Conservation (phyloP, 2,329 filamentous ascomycete species). For the Aspergillus pseudonomiae region DNA sequence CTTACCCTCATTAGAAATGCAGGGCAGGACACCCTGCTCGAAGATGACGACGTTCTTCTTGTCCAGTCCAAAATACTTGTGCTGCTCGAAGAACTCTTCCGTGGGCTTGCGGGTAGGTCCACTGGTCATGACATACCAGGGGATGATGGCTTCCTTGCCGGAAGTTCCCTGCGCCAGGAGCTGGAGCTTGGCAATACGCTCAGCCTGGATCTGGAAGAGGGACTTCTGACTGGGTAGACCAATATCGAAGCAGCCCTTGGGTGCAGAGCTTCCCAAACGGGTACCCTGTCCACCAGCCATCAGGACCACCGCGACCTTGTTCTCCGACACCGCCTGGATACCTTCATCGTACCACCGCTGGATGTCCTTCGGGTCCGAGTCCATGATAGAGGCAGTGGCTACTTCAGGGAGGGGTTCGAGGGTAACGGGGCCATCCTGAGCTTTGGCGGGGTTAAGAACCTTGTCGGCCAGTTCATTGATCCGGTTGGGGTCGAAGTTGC, state of each 20-base stretch:
- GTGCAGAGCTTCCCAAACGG: conserved; percentile 87
- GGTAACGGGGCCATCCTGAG: conserved; percentile 52
- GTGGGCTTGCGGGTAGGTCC: conserved; percentile 90
- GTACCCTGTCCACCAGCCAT: conserved; percentile 98
- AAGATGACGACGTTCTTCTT: conserved; percentile 89
- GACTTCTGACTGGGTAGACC: conserved; percentile 90
- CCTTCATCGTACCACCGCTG: conserved; percentile 79
- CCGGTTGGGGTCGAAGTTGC: conserved; percentile 76
- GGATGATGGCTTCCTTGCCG: conserved; percentile 67
- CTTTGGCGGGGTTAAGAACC: conserved; percentile 75
- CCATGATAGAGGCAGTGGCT: conserved; percentile 86
- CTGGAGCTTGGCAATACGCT: conserved; percentile 87
- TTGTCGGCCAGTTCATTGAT: conserved; percentile 86
- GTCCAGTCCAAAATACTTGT: conserved; percentile 87
- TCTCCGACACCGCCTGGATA: conserved; percentile 66
- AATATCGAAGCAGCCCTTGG: conserved; percentile 98
- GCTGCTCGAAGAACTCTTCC: conserved; percentile 87
- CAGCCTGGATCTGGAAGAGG: conserved; percentile 95
- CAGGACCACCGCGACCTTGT: conserved; percentile 81
- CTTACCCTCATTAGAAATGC: conserved; percentile 96
- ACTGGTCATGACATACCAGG: conserved; percentile 99
- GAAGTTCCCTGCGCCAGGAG: conserved; percentile 73
- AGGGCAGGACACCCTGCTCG: conserved; percentile 94
- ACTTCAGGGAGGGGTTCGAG: conserved; percentile 88
- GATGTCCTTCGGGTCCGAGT: conserved; percentile 78